Conservation (phyloP, 202 grass and related monocot genomes). For the Setaria viridis region DNA sequence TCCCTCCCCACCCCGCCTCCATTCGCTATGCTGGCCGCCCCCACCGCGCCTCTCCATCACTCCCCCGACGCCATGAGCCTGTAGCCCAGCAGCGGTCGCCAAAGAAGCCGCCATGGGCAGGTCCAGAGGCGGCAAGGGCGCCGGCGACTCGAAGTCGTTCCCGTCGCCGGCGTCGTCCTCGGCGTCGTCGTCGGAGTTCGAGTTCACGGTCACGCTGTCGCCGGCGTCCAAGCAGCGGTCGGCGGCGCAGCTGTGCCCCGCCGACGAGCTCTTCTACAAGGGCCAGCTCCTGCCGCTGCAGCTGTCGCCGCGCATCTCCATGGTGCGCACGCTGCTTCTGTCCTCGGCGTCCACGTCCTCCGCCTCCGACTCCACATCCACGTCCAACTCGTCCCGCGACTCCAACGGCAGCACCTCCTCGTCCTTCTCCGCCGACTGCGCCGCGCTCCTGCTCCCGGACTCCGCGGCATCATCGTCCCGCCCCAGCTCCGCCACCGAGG, state of each 20-base stretch:
- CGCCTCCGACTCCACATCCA: constrained; percentile 66
- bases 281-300: constrained; percentile 97
- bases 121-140: constrained; percentile 38
- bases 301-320: constrained; percentile 90
- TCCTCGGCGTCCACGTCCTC: constrained; percentile 76
- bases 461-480: constrained; percentile 81
- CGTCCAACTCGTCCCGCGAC: constrained; percentile 72
- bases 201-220: constrained; percentile 91
- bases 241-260: constrained; percentile 79
- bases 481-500: constrained; percentile 88
- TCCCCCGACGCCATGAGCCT: constrained; percentile 38
- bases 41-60: constrained; percentile 6
- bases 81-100: neutral
- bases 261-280: constrained; percentile 99
- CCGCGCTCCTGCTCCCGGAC: constrained; percentile 68
- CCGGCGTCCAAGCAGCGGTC: constrained; percentile 77
- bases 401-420: constrained; percentile 98
- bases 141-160: constrained; percentile 34
- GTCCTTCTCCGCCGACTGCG: constrained; percentile 78
- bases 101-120: constrained; percentile 40
- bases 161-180: constrained; percentile 72
- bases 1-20: neutral
- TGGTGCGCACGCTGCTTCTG: constrained; percentile 94
- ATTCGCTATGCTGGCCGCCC: constrained; percentile 19
- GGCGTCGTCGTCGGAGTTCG: constrained; percentile 95